Percentiles rank a stretch among this genome's conserved stretches.
phyloP scores from a whole-genome alignment of 768 basidiomycete genomes.

The Sistotremastrum suecicum region DNA sequence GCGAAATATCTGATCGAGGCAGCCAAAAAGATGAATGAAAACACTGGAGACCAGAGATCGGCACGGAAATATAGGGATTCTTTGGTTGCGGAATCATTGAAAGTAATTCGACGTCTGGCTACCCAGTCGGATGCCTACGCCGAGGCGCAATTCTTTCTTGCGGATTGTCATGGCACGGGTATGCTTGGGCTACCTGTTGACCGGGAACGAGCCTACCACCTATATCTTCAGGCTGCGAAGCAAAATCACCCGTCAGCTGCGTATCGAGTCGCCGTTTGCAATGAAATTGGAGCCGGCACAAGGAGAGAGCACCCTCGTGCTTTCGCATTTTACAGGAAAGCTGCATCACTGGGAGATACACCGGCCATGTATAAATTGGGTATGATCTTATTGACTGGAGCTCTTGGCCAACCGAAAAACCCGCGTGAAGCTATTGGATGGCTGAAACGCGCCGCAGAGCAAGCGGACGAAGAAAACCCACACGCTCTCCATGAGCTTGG shows the following conservation, averaged over 20 bases:
- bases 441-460: slow-evolving; percentile 88
- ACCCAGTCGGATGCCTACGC: slow-evolving; percentile 86
- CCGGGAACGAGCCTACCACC: slow-evolving; percentile 93
- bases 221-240: slow-evolving; percentile 94
- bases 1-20: slow-evolving; percentile 99
- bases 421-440: slow-evolving; percentile 87
- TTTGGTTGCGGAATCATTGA: slow-evolving; percentile 77
- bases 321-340: slow-evolving; percentile 91
- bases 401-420: slow-evolving; percentile 71
- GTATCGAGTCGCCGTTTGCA: slow-evolving; percentile 96
- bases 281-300: slow-evolving; percentile 96
- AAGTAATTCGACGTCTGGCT: slow-evolving; percentile 83
- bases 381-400: slow-evolving; percentile 85
- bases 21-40: slow-evolving; percentile 74
- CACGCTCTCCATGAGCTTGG: slow-evolving; percentile 97
- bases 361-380: slow-evolving; percentile 99
- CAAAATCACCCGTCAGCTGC: slow-evolving; percentile 92
- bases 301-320: slow-evolving; percentile 78
- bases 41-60: slow-evolving; percentile 61
- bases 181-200: slow-evolving; percentile 92
- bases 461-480: slow-evolving; percentile 96
- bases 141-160: slow-evolving; percentile 97
- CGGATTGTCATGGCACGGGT: slow-evolving; percentile 93
- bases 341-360: slow-evolving; percentile 90
- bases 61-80: slow-evolving; percentile 86